Evolutionary conservation across 306 rosid species (phyloP).

Genomic region (Geum urbanum): DNA sequence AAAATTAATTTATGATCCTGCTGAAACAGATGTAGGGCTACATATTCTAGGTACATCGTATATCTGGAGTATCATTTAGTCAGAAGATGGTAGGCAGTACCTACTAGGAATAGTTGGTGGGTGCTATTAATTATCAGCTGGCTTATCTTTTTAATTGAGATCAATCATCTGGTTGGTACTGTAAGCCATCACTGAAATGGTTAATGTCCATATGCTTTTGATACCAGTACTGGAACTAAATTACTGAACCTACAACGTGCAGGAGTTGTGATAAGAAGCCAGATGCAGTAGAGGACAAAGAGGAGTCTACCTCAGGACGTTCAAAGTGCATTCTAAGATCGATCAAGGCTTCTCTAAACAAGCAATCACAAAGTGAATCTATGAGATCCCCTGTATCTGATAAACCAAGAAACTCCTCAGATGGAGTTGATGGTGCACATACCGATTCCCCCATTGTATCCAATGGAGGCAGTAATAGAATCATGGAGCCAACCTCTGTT

Average conservation of each 20-base stretch:
- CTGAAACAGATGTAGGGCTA: background rate
- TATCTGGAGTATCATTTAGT: background rate
- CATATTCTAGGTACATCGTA: background rate
- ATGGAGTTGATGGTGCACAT: conserved; percentile 37
- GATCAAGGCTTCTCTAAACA: conserved; percentile 67
- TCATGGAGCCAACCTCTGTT: conserved; percentile 37
- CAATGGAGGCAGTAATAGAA: conserved; percentile 48
- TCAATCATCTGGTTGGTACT: background rate
- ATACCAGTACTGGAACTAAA: background rate
- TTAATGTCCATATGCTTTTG: background rate
- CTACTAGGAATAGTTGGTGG: background rate
- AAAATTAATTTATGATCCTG: background rate
- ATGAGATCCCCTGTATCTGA: conserved; percentile 61
- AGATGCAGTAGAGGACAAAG: conserved; percentile 46
- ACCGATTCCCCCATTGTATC: conserved; percentile 41
- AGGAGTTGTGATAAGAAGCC: conserved; percentile 51
- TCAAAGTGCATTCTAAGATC: conserved; percentile 84
- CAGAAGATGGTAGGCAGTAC: background rate
- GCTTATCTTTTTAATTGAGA: conserved; percentile 1
- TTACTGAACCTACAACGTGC: conserved; percentile 22
- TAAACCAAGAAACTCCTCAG: conserved; percentile 64
- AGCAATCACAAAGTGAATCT: conserved; percentile 66
- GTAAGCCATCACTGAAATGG: background rate
- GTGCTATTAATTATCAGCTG: background rate
- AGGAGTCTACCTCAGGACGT: conserved; percentile 55